Conservation (phyloP, 2,329 filamentous ascomycete genomes). For the Hypocrella siamensis region DNA sequence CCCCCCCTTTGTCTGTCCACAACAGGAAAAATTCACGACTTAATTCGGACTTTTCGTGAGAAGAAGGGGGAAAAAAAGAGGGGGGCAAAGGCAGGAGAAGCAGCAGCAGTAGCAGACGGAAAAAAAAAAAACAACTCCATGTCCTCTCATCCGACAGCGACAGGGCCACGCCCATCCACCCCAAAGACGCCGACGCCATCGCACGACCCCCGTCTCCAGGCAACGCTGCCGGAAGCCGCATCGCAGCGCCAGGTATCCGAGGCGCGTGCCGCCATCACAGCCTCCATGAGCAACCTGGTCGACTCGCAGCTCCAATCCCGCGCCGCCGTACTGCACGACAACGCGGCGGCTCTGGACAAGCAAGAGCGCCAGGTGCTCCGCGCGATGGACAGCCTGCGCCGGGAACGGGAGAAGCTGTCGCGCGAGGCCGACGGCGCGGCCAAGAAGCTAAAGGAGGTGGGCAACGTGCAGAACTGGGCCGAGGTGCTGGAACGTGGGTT, state of each 20-base stretch:
- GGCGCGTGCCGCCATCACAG: slow-evolving; percentile 42
- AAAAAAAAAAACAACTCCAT: not conserved
- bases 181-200: slow-evolving; percentile 3
- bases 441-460: slow-evolving; percentile 57
- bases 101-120: no score
- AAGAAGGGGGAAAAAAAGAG: no score
- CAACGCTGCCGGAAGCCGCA: slow-evolving; percentile 23
- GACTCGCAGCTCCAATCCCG: slow-evolving; percentile 53
- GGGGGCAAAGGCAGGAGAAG: no score
- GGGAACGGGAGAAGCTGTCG: slow-evolving; percentile 50
- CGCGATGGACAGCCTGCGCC: slow-evolving; percentile 42
- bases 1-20: no score
- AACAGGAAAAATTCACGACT: no score
- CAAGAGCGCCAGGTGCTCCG: slow-evolving; percentile 52
- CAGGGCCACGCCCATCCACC: not conserved
- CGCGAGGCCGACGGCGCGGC: slow-evolving; percentile 47
- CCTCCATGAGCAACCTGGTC: slow-evolving; percentile 52
- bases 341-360: slow-evolving; percentile 45
- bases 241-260: slow-evolving; percentile 34
- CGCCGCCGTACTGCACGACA: slow-evolving; percentile 53
- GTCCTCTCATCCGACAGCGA: not conserved
- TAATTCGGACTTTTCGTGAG: no score
- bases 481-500: slow-evolving; percentile 63
- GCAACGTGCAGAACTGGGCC: slow-evolving; percentile 76
- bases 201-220: slow-evolving; percentile 12